Base-by-base conservation (phyloP, 75 land plant species). In the Adiantum capillusveneris region DNA sequence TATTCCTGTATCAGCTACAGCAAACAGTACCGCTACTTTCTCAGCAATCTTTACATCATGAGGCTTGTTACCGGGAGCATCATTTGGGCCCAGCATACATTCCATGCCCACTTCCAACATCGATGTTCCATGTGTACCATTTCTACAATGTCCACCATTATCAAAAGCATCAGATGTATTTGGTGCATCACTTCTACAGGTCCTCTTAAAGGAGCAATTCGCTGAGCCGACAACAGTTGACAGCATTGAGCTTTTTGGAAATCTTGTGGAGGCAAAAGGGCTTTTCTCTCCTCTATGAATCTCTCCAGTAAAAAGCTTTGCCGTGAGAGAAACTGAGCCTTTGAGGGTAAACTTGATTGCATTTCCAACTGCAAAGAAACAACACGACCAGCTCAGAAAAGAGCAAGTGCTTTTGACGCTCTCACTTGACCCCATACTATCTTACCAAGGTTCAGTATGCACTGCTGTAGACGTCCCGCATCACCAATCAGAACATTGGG, bases 311-410 rank as follows among this genome's bases (percentile, higher is more conserved):
- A 63, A 57, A 18, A 73, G 59, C 31, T 70, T 74, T 3, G 56
- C 77, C 11, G 67, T 37, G 44, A 74, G 75, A 26, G 56, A 63
- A 36, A 74, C 67, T 41, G 62, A 71, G 18, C 77, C 77, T 29
- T 56, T 44, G 25, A 63, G 77, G 13, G 77, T 74, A 36, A 74
- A 74, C 60, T 74, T 74, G 74, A 74, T 74, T 44, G 77, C 77
- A 63, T 74, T 74, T 56, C 77, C 77, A 62, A 74, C 77, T 74
- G 67, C 77, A 70, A 46, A 14, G 7, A 34, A 34, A 9, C 37
- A 34, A 5, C 9, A 34, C 37, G 9, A 5, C 37, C 3, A 9
- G 9, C 9, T 34, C 9, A 3, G 3, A 9, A 34, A 34, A 9
- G 37, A 34, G 37, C 37, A 34, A 34, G 37, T 34, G 37, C 3